Evolutionary conservation across 345 rosid genomes (phyloP).

Genomic region (Durio zibethinus): DNA sequence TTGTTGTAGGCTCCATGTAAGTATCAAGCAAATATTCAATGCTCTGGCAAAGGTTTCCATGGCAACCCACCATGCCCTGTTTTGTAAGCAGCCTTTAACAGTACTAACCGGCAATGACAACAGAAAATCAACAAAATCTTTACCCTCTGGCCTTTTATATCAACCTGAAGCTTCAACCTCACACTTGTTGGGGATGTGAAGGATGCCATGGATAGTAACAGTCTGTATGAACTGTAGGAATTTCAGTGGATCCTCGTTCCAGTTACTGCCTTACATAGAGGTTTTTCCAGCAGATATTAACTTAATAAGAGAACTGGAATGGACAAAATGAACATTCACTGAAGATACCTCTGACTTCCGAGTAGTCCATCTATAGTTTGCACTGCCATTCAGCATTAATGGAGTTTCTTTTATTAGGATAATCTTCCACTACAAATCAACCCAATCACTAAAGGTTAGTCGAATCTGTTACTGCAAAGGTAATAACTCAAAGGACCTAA

Average conservation of each 20-base stretch:
- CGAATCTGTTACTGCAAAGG: too few species aligned
- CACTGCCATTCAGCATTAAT: too few species aligned
- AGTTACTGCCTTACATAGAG: background rate
- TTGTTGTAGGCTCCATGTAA: background rate
- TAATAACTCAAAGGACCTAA: too few species aligned
- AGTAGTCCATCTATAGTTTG: background rate
- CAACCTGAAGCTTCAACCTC: conserved; percentile 16
- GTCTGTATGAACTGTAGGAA: background rate
- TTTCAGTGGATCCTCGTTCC: background rate
- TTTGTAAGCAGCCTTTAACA: background rate
- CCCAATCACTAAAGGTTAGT: too few species aligned
- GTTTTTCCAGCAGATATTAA: background rate
- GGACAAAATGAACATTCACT: background rate
- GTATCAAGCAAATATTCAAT: conserved; percentile 13
- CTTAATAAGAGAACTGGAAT: background rate
- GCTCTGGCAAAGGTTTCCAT: conserved; percentile 1
- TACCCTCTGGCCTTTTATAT: conserved; percentile 22
- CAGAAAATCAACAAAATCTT: conserved; percentile 31
- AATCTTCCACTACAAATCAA: too few species aligned
- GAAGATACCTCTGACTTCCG: background rate
- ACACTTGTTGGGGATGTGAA: background rate
- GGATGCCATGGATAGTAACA: background rate
- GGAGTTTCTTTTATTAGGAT: background rate
- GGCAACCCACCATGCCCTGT: conserved; percentile 9
- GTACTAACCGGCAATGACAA: background rate